Evolutionary conservation across 2,329 filamentous ascomycete genomes (phyloP), one percentile per base, ranked within the genome.

Genomic region (Juglanconis sp.): DNA sequence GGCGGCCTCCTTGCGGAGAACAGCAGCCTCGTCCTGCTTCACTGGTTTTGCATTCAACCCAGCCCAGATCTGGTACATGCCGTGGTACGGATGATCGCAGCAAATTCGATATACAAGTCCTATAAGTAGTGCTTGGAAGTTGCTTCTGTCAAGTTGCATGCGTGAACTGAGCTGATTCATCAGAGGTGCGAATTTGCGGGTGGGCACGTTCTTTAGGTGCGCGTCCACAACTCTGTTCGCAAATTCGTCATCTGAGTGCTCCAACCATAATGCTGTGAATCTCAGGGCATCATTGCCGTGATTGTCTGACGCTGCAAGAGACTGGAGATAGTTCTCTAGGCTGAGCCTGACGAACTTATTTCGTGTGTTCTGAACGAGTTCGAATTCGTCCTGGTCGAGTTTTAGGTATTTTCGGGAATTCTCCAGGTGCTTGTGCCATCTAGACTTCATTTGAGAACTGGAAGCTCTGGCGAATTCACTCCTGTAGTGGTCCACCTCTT

Each of bases 91-190:
- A 74, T 99, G 95, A 60, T 99, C 92, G 10, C 84, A 81, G 70
- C 94, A 98, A 58, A 99, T 96, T 8, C 87, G 87, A 68, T 87
- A 86, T 4, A 98, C 87, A 17, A 99, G 77, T 2, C 81, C 79
- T 55, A 86, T 84, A 2, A 99, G 79, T 1, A 94, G 80, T 46
- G 79, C 81, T 69, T 99, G 95, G 69, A 99, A 99, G 0, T 79
- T 71, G 15, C 81, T 83, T 1, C 81, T 74, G 36, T 87, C 83
- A 63, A 90, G 85, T 63, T 96, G 87, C 5, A 99, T 78, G 7
- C 95, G 87, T n/a, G 96, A 99, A 5, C 93, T 94, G 36, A 99
- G 82, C 72, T 99, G 95, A 69, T 97, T 99, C 87, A 96, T 96
- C 55, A 99, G 79, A 3, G 89, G 78, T 1, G 92, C 94, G 71